Evolutionary conservation across 2,329 filamentous ascomycete species (phyloP).

Genomic region (Monilinia fructicola): DNA sequence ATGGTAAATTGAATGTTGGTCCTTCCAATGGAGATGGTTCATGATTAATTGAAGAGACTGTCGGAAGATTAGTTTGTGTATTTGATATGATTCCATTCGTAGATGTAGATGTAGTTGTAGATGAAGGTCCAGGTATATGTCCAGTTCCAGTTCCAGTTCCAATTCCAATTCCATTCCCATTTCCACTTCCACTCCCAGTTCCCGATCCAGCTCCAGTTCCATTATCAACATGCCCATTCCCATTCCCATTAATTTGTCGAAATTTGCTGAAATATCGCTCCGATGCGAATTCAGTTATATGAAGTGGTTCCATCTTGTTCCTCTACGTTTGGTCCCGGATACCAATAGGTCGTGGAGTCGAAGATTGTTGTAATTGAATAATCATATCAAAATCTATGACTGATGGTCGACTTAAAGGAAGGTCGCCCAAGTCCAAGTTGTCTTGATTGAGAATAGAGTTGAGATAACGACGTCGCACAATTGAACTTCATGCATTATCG

Average conservation of each 20-base stretch:
- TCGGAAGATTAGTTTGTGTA: constrained; percentile 26
- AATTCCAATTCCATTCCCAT: constrained; percentile 40
- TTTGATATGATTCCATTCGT: constrained; percentile 34
- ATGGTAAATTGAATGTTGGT: constrained; percentile 38
- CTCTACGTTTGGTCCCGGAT: constrained; percentile 37
- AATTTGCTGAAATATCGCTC: constrained; percentile 64
- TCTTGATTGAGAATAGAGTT: constrained; percentile 28
- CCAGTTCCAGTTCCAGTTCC: background rate
- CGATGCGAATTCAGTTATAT: constrained; percentile 66
- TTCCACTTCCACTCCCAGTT: constrained; percentile 40
- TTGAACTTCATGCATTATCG: constrained; percentile 35
- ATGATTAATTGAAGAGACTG: constrained; percentile 19
- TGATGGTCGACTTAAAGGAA: constrained; percentile 29
- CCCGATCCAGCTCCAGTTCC: background rate
- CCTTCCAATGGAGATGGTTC: constrained; percentile 27
- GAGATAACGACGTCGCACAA: constrained; percentile 31
- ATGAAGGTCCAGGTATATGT: too few species aligned
- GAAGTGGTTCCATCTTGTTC: constrained; percentile 57
- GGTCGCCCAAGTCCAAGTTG: constrained; percentile 30
- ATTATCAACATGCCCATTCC: constrained; percentile 43
- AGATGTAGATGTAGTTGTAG: background rate
- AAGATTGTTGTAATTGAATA: constrained; percentile 30
- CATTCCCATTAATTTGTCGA: constrained; percentile 51
- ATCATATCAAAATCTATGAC: constrained; percentile 36
- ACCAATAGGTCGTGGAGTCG: constrained; percentile 37